A percentile compares a stretch with the other conserved stretches of the same genome.
Conservation (phyloP, 2,329 filamentous ascomycete genomes). For the Sporothrix phasma region DNA sequence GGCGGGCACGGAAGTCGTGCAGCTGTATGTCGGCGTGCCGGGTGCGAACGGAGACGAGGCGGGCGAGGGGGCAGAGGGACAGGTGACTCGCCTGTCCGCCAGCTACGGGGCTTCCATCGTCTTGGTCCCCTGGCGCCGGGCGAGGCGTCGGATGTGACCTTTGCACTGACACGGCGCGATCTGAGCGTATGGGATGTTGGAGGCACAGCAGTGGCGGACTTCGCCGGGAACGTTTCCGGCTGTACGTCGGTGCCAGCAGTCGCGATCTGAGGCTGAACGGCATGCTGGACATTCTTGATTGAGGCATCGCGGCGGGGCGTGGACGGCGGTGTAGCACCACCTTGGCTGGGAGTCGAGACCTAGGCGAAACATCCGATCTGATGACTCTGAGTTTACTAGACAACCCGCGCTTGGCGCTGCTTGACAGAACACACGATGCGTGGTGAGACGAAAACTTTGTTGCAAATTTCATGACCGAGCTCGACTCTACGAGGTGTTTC, state of each 20-base stretch:
- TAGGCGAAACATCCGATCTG: not conserved
- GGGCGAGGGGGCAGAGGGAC: not conserved
- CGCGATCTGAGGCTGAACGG: constrained; percentile 30
- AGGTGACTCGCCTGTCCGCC: constrained; percentile 25
- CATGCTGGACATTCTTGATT: constrained; percentile 7
- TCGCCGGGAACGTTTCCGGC: constrained; percentile 30
- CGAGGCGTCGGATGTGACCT: constrained; percentile 34
- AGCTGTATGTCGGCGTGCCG: constrained; percentile 23
- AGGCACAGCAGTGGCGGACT: constrained; percentile 51
- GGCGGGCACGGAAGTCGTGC: constrained; percentile 21
- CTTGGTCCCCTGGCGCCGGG: constrained; percentile 34
- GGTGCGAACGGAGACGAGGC: not conserved
- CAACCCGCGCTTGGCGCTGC: not conserved
- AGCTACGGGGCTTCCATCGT: constrained; percentile 58
- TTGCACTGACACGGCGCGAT: constrained; percentile 51
- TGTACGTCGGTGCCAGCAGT: constrained; percentile 36
- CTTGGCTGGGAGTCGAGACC: not conserved
- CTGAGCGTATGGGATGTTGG: constrained; percentile 57
- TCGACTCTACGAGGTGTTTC: too few species aligned
- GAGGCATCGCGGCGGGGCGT: not conserved
- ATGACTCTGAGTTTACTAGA: not conserved
- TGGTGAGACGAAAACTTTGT: too few species aligned
- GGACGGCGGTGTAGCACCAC: not conserved
- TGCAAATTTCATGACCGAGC: too few species aligned
- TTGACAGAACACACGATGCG: too few species aligned